Conservation (phyloP, 1,284 basidiomycete genomes). For the Fistulina hepatica region DNA sequence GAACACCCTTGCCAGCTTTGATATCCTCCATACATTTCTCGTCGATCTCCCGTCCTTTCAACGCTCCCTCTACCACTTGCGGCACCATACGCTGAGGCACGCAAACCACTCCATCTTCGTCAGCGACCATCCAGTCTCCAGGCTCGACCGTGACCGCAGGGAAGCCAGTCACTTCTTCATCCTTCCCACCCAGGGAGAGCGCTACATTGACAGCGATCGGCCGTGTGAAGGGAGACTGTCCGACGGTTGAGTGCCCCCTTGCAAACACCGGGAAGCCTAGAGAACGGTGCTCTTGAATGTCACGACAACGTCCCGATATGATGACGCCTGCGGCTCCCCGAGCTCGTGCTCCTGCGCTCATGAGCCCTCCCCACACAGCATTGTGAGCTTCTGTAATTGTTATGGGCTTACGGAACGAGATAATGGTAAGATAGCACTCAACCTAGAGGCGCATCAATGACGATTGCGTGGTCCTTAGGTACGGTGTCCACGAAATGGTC, state of each 20-base stretch:
- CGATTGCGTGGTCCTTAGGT: constrained; percentile 54
- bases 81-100: constrained; percentile 50
- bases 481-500: constrained; percentile 83
- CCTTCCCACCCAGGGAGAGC: constrained; percentile 32
- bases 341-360: constrained; percentile 74
- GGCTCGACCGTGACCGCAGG: constrained; percentile 55
- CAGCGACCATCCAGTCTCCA: constrained; percentile 78
- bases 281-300: constrained; percentile 66
- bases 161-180: too few species aligned
- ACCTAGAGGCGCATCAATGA: constrained; percentile 74
- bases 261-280: constrained; percentile 71
- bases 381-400: constrained; percentile 54
- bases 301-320: constrained; percentile 77
- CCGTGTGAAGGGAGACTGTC: constrained; percentile 81
- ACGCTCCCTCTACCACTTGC: constrained; percentile 52
- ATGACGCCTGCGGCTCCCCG: constrained; percentile 65
- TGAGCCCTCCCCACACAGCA: constrained; percentile 87
- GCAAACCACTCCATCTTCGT: constrained; percentile 85
- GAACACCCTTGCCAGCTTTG: constrained; percentile 59
- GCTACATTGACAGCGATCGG: constrained; percentile 72
- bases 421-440: too few species aligned
- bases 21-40: constrained; percentile 71
- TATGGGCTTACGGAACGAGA: constrained; percentile 11
- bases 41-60: constrained; percentile 58
- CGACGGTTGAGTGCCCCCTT: constrained; percentile 74